These are phyloP conservation scores for Nannochloris sp. DNA, from an alignment of 139 green algal species.

Conservation along the genomic window DNA sequence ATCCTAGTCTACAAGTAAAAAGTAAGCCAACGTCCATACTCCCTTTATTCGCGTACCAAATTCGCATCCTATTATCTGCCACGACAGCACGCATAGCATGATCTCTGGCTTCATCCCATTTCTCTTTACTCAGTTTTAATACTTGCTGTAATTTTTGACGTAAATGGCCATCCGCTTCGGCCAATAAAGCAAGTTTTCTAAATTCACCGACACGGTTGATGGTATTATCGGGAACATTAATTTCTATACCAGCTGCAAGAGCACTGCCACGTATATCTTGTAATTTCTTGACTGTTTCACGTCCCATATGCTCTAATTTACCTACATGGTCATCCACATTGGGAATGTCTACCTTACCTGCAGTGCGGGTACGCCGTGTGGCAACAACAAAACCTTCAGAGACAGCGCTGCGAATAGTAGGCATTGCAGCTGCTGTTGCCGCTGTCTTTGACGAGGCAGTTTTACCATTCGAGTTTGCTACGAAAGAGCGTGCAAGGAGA, in stretches of 20 bases:
- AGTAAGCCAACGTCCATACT: slow-evolving; percentile 69
- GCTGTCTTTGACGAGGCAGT: neutral
- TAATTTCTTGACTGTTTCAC: slow-evolving; percentile 88
- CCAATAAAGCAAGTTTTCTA: slow-evolving; percentile 62
- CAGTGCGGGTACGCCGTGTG: slow-evolving; percentile 63
- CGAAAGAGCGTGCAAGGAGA: slow-evolving; percentile 59
- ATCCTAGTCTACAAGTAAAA: slow-evolving; percentile 68
- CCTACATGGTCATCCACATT: slow-evolving; percentile 75
- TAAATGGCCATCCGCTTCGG: slow-evolving; percentile 73
- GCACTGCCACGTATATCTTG: slow-evolving; percentile 57
- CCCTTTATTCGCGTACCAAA: slow-evolving; percentile 61
- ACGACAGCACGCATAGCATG: slow-evolving; percentile 77
- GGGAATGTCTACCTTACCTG: slow-evolving; percentile 82
- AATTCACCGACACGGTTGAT: slow-evolving; percentile 68
- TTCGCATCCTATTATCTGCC: slow-evolving; percentile 71
- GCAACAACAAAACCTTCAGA: slow-evolving; percentile 79
- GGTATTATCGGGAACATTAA: slow-evolving; percentile 57
- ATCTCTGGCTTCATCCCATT: slow-evolving; percentile 84
- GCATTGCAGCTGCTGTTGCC: slow-evolving; percentile 29
- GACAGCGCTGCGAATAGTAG: slow-evolving; percentile 37
- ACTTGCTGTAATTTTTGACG: slow-evolving; percentile 76
- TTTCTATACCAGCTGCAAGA: slow-evolving; percentile 37
- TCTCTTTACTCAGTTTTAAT: slow-evolving; percentile 84
- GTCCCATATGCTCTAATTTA: slow-evolving; percentile 90
- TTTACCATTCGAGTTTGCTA: slow-evolving; percentile 2